A percentile compares a stretch with the other conserved stretches of the same genome.
phyloP scores from a whole-genome alignment of 495 filamentous ascomycete species.

The Lasiosphaeriaceae sp. region DNA sequence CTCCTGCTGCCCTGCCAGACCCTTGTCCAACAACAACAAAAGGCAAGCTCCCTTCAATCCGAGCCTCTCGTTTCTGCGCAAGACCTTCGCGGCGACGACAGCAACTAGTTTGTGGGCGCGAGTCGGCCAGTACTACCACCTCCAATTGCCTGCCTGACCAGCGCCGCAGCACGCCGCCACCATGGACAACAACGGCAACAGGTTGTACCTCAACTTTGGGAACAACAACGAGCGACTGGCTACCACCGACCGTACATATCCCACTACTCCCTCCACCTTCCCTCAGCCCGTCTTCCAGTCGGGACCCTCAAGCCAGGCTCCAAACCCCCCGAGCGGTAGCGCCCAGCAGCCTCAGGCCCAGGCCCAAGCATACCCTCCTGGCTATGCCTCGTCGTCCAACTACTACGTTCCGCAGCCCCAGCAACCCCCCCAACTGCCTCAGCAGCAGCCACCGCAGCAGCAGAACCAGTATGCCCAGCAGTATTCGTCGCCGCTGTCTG shows the following conservation, averaged over 20 bases:
- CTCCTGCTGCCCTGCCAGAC: slow-evolving; percentile 3
- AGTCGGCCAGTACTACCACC: neutral
- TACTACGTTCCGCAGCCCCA: slow-evolving; percentile 22
- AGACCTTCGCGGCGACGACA: slow-evolving; percentile 4
- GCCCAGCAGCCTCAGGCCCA: slow-evolving; percentile 22
- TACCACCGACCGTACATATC: slow-evolving; percentile 77
- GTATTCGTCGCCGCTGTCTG: slow-evolving; percentile 29
- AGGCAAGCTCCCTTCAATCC: slow-evolving; percentile 15
- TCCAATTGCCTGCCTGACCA: neutral
- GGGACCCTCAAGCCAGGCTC: slow-evolving; percentile 24
- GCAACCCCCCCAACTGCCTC: slow-evolving; percentile 6
- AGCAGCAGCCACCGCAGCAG: slow-evolving; percentile 1
- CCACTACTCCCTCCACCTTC: slow-evolving; percentile 94
- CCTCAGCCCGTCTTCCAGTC: slow-evolving; percentile 74
- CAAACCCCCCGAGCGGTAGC: slow-evolving; percentile 8
- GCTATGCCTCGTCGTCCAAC: slow-evolving; percentile 21
- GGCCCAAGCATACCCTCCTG: slow-evolving; percentile 25
- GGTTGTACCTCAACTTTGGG: slow-evolving; percentile 69
- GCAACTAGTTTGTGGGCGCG: neutral
- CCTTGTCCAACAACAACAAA: slow-evolving; percentile 16
- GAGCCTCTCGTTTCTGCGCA: slow-evolving; percentile 10
- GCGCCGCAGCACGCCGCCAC: slow-evolving; percentile 17
- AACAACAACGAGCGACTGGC: slow-evolving; percentile 63
- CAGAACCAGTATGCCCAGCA: slow-evolving; percentile 35
- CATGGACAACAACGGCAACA: slow-evolving; percentile 55